Evolutionary conservation across 129 eudicot genomes (phyloP).

Genomic region (Pseudognaphalium luteoalbum): DNA sequence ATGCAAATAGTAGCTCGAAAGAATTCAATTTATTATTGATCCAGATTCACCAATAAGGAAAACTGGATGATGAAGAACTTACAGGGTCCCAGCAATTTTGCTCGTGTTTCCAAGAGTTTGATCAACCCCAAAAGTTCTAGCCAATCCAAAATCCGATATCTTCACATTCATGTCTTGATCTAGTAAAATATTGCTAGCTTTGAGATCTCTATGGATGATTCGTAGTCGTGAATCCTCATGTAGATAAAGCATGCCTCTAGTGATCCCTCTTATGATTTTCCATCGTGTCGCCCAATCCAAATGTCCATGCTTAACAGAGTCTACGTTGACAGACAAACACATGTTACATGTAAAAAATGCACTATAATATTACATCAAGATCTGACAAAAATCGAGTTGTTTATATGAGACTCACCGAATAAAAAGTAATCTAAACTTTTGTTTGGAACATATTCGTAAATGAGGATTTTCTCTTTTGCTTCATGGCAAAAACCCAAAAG

Average conservation of each 20-base stretch:
- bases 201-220: conserved; percentile 24
- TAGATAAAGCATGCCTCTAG: conserved; percentile 27
- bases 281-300: conserved; percentile 32
- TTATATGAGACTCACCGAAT: conserved; percentile 14
- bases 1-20: not conserved
- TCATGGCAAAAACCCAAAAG: conserved; percentile 41
- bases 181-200: conserved; percentile 26
- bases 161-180: conserved; percentile 25
- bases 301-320: conserved; percentile 15
- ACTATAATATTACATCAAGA: not conserved
- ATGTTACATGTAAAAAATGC: not conserved
- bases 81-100: conserved; percentile 48
- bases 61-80: conserved; percentile 11
- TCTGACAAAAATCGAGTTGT: not conserved
- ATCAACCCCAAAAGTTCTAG: conserved; percentile 29
- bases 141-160: conserved; percentile 28
- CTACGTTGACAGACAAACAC: conserved; percentile 21
- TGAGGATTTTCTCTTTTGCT: conserved; percentile 31
- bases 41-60: not conserved
- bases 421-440: conserved; percentile 39
- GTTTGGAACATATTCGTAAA: conserved; percentile 37
- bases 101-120: conserved; percentile 24
- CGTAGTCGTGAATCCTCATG: conserved; percentile 27
- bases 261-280: conserved; percentile 31
- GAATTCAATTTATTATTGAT: not conserved